These are phyloP conservation scores for Quercus cerris DNA, from an alignment of 306 rosid genomes.

Conservation along the genomic window DNA sequence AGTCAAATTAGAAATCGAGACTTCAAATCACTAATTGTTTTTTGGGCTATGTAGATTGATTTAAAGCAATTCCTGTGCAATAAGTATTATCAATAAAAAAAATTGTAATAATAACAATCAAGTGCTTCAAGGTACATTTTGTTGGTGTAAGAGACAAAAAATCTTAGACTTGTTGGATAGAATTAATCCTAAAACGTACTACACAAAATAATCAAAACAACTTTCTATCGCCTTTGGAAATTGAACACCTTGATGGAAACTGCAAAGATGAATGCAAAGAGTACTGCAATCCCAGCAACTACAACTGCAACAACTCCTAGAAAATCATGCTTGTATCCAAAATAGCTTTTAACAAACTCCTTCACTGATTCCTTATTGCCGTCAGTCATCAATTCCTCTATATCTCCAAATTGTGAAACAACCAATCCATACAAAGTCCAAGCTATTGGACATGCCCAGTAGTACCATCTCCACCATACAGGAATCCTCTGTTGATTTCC, in stretches of 20 bases:
- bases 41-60: too few relatives aligned
- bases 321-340: conserved; percentile 42
- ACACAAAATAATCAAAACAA: not conserved
- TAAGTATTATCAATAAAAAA: too few relatives aligned
- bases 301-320: conserved; percentile 29
- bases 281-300: conserved; percentile 15
- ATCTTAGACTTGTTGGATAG: not conserved
- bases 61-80: too few relatives aligned
- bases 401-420: conserved; percentile 53
- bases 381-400: not conserved
- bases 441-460: conserved; percentile 63
- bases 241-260: conserved; percentile 31
- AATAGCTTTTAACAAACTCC: conserved; percentile 10
- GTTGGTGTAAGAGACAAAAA: not conserved
- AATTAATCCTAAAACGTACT: not conserved
- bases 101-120: not conserved
- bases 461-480: conserved; percentile 85
- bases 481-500: conserved; percentile 54
- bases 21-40: too few relatives aligned
- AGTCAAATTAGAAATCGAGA: too few relatives aligned
- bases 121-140: not conserved
- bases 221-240: conserved; percentile 36
- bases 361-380: conserved; percentile 12
- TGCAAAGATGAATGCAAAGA: conserved; percentile 40
- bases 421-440: conserved; percentile 69